These are phyloP conservation scores for Xylaria telfairii DNA, from an alignment of 495 filamentous ascomycete genomes.

Conservation along the genomic window DNA sequence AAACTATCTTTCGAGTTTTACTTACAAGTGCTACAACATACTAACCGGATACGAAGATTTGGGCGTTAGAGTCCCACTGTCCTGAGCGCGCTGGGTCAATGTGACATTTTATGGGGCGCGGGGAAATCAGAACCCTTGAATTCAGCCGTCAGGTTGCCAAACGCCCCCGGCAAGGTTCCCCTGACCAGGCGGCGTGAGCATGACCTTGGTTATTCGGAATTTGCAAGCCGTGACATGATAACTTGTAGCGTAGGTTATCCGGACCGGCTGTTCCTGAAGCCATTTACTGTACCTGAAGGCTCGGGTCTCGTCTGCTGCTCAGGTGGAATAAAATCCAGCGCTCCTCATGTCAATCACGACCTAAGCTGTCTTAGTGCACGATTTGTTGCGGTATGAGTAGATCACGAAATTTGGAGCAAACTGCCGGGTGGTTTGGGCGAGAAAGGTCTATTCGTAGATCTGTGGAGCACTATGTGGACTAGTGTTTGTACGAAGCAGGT, in stretches of 20 bases:
- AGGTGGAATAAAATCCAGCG: neutral
- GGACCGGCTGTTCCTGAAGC: conserved; percentile 14
- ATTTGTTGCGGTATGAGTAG: neutral
- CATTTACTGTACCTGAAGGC: neutral
- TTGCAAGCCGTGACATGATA: conserved; percentile 12
- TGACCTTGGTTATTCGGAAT: conserved; percentile 1
- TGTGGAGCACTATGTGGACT: conserved; percentile 13
- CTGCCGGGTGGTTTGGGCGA: conserved; percentile 9
- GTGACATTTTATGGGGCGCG: conserved; percentile 12
- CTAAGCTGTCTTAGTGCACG: neutral
- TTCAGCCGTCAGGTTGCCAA: conserved; percentile 9
- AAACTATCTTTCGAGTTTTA: neutral
- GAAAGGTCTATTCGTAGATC: conserved; percentile 20
- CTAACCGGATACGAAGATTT: neutral
- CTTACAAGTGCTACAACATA: neutral
- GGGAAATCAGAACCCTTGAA: conserved; percentile 13
- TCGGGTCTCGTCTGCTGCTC: neutral
- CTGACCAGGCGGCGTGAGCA: neutral
- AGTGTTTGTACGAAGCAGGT: neutral
- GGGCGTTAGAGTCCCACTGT: neutral
- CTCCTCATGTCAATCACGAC: neutral
- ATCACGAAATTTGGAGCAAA: conserved; percentile 6
- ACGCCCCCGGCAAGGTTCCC: neutral
- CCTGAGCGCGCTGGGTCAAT: neutral
- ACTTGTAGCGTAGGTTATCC: conserved; percentile 9